Base-by-base conservation (phyloP, 805 yeast species). In the Gaillardinia entomophila region DNA sequence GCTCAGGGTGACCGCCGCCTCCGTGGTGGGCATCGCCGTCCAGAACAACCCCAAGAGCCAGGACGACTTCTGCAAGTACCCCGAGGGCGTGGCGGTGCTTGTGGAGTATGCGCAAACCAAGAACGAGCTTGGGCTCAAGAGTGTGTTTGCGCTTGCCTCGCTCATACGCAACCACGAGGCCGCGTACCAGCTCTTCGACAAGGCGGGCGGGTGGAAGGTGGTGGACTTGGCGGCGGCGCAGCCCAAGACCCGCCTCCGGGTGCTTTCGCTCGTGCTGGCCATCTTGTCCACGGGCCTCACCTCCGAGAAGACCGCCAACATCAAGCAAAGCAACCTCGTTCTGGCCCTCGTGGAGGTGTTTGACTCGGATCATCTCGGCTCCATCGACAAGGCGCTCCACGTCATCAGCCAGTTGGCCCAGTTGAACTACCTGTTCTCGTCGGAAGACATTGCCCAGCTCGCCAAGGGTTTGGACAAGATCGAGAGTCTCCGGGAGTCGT, bases 31-130 rank as follows among this genome's bases (percentile, higher is more conserved):
- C 2, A 83, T 90, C 0, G 95, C 97, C 0, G 94, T 84, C 3
- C 98, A 92, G 58, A 92, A 92, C 55, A 92, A 92, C 55, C 77
- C 76, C 3, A 74, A 71, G 36, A 66, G 88, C 3, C 97, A 88
- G 57, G 66, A 69, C 35, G 83, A 74, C 32, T 81, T 83, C 38
- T 55, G 69, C 26, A 72, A 73, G 36, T 66, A 78, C 37, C 63
- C 62, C 0, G 51, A 58, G 16, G 80, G 79, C 2, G 51, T 78
- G 23, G 40, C 49, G n/a, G 57, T 55, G 32, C 57, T 82, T 33
- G 55, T 81, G 8, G 35, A 53, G 1, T 44, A 77, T 15, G 69
- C 75, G 0, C 35, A 35, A 17, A 51, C 33, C 3, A 10, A 19
- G 6, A 10, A 10, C 6, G 8, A 6, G 22, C 72, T 77, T 17